Conservation (phyloP, 2,329 filamentous ascomycete species). For the Exophiala spinifera region DNA sequence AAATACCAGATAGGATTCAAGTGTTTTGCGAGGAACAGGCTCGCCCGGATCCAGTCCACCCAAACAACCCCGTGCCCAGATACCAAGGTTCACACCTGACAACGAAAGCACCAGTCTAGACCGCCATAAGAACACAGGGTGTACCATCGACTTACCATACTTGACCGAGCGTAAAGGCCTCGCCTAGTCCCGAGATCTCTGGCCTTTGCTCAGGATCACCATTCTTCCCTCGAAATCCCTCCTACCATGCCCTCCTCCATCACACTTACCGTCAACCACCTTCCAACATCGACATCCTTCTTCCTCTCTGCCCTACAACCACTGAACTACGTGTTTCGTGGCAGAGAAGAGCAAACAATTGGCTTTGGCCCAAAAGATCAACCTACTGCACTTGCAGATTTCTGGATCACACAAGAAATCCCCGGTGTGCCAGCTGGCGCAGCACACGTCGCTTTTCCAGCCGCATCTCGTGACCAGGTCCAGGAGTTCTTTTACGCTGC, state of each 20-base stretch:
- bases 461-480: constrained; percentile 63
- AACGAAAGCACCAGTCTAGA: no score
- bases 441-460: constrained; percentile 66
- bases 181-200: background rate
- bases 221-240: constrained; percentile 21
- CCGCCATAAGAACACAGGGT: no score
- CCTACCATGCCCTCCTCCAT: constrained; percentile 59
- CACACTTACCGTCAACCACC: constrained; percentile 68
- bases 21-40: constrained; percentile 6
- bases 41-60: background rate
- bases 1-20: constrained; percentile 3
- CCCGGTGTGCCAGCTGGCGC: constrained; percentile 53
- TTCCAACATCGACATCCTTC: constrained; percentile 77
- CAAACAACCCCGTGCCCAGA: background rate
- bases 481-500: constrained; percentile 69
- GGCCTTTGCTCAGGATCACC: background rate
- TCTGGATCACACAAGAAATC: constrained; percentile 62
- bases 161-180: no score
- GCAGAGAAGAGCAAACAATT: constrained; percentile 58
- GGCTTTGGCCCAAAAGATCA: constrained; percentile 54
- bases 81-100: background rate
- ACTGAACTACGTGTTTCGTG: constrained; percentile 70
- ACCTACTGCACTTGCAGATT: constrained; percentile 54
- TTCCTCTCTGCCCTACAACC: constrained; percentile 76
- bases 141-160: no score